Conservation (phyloP, 345 rosid species). For the Passiflora organensis region DNA sequence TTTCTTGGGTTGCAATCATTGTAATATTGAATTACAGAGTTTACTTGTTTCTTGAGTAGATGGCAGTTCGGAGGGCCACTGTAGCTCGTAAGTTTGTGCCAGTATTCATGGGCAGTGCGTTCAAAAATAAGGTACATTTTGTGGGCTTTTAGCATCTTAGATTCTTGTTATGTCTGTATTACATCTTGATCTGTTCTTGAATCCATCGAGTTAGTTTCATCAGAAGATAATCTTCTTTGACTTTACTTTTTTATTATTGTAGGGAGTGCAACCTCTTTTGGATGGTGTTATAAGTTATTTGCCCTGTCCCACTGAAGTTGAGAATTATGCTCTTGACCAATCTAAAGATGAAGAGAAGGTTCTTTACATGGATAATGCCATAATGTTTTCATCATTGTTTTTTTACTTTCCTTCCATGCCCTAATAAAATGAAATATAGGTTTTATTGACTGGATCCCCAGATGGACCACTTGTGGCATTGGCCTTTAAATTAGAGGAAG, state of each 20-base stretch:
- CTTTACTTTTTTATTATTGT: conserved; percentile 1
- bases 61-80: conserved; percentile 95
- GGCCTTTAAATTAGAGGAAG: conserved; percentile 98
- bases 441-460: conserved; percentile 69
- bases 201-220: too few relatives aligned
- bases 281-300: conserved; percentile 83
- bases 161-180: not conserved
- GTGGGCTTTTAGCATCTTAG: not conserved
- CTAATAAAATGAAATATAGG: conserved; percentile 37
- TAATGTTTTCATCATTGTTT: conserved; percentile 5
- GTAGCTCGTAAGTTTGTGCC: conserved; percentile 84
- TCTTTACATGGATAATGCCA: conserved; percentile 7
- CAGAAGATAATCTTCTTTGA: too few relatives aligned
- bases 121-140: conserved; percentile 83
- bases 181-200: not conserved
- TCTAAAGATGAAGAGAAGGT: conserved; percentile 86
- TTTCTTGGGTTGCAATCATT: not conserved
- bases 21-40: conserved; percentile 5
- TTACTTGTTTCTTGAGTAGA: conserved; percentile 39
- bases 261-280: conserved; percentile 96
- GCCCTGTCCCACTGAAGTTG: conserved; percentile 90
- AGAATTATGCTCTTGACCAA: conserved; percentile 92
- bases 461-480: conserved; percentile 96
- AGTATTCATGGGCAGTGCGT: conserved; percentile 98
- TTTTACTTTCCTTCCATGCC: not conserved